Evolutionary conservation across 257 asterid genomes (phyloP).

Genomic region (Solanum stenotomum): DNA sequence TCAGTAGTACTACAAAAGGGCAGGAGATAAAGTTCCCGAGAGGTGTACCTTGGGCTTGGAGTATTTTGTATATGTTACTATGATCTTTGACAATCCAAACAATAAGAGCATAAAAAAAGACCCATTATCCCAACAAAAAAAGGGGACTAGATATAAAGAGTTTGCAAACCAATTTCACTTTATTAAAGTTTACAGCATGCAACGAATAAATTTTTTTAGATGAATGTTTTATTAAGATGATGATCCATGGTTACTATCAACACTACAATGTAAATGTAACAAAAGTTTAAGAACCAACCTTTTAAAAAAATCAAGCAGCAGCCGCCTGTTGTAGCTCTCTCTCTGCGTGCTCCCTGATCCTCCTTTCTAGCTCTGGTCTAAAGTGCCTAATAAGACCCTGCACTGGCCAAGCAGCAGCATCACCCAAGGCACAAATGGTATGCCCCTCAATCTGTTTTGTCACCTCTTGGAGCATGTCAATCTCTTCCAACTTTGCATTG

Average conservation of each 20-base stretch:
- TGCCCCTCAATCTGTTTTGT: slow-evolving; percentile 99
- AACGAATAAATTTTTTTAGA: not conserved
- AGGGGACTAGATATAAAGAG: not conserved
- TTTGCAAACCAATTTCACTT: not conserved
- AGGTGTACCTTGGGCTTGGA: not conserved
- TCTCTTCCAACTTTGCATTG: slow-evolving; percentile 92
- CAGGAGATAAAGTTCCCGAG: not conserved
- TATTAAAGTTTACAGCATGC: not conserved
- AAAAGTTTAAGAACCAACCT: slow-evolving; percentile 23
- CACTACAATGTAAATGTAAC: not conserved
- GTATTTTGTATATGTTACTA: not conserved
- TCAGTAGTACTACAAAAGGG: not conserved
- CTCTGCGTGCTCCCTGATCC: slow-evolving; percentile 86
- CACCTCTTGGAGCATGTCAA: slow-evolving; percentile 97
- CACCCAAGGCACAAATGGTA: slow-evolving; percentile 97
- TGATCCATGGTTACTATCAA: not conserved
- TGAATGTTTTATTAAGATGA: not conserved
- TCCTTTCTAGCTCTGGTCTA: slow-evolving; percentile 91
- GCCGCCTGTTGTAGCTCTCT: slow-evolving; percentile 78
- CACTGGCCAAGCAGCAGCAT: slow-evolving; percentile 99
- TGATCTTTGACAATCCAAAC: not conserved
- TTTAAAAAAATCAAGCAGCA: slow-evolving; percentile 45
- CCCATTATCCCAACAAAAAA: not conserved
- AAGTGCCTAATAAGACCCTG: slow-evolving; percentile 99
- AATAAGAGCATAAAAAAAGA: not conserved